These are phyloP conservation scores for Calocera viscosa DNA, from an alignment of 768 basidiomycete species.

Conservation along the genomic window DNA sequence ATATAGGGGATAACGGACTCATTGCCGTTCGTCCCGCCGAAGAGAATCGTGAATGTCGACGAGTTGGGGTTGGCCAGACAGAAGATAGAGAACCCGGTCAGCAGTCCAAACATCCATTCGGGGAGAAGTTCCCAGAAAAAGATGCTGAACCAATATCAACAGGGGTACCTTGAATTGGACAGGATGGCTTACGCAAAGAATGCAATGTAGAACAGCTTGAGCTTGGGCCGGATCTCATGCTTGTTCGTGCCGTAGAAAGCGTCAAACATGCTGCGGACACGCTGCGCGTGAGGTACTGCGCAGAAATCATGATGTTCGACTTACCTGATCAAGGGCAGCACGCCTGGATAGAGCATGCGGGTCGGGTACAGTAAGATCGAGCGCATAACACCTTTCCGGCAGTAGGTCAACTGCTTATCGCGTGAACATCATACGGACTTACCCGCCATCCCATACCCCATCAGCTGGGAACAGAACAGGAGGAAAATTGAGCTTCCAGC, in stretches of 20 bases:
- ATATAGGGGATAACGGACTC: constrained; percentile 46
- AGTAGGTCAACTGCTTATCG: too few species aligned
- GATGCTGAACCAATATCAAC: constrained; percentile 4
- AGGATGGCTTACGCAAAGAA: constrained; percentile 16
- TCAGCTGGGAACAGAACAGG: constrained; percentile 27
- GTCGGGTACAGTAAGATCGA: constrained; percentile 40
- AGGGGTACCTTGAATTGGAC: not conserved
- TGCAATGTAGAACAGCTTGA: constrained; percentile 44
- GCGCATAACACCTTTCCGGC: constrained; percentile 40
- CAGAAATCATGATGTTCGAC: too few species aligned
- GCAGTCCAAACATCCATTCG: constrained; percentile 40
- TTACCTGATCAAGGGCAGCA: constrained; percentile 36
- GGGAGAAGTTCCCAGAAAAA: constrained; percentile 34
- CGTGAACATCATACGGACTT: too few species aligned
- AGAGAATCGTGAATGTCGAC: constrained; percentile 39
- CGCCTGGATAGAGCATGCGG: constrained; percentile 40
- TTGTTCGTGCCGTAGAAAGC: constrained; percentile 37
- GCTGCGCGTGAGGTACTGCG: too few species aligned
- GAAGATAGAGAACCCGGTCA: constrained; percentile 48
- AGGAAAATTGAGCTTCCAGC: constrained; percentile 36
- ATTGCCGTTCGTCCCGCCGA: constrained; percentile 51
- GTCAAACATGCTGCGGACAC: constrained; percentile 43
- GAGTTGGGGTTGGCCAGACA: constrained; percentile 45
- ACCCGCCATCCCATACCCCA: constrained; percentile 48
- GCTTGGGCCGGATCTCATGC: constrained; percentile 30